Percentiles rank a stretch among this genome's conserved stretches.
These are phyloP conservation scores for Cladosporium sp. DNA, from an alignment of 2,329 filamentous ascomycete species.

Conservation along the genomic window DNA sequence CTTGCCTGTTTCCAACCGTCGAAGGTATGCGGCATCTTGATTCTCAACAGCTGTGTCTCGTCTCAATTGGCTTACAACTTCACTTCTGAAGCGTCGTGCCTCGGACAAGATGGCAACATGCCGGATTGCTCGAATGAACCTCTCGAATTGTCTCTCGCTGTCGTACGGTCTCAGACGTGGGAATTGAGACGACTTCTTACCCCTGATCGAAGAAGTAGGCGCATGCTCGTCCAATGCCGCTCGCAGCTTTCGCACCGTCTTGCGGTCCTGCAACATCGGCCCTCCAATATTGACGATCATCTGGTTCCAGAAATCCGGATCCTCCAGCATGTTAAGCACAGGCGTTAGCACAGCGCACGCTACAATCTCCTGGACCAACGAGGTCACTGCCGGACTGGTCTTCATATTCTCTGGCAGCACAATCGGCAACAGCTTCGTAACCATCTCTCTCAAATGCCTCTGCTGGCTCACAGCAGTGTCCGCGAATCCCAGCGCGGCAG, in stretches of 20 bases:
- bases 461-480: constrained; percentile 84
- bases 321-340: constrained; percentile 71
- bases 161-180: constrained; percentile 78
- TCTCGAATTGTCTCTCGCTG: constrained; percentile 88
- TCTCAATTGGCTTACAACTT: constrained; percentile 87
- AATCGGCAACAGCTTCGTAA: constrained; percentile 66
- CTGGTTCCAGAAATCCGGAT: constrained; percentile 97
- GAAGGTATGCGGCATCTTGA: constrained; percentile 80
- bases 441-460: constrained; percentile 76
- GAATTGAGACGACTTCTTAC: constrained; percentile 51
- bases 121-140: constrained; percentile 84
- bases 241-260: constrained; percentile 85
- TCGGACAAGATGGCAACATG: constrained; percentile 90
- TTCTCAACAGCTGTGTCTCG: constrained; percentile 73
- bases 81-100: constrained; percentile 84
- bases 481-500: constrained; percentile 75
- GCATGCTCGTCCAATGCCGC: constrained; percentile 93
- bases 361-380: constrained; percentile 84
- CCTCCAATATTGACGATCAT: constrained; percentile 77
- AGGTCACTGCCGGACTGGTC: constrained; percentile 74
- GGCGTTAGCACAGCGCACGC: constrained; percentile 86
- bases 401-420: constrained; percentile 71
- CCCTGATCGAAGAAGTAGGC: constrained; percentile 62
- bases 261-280: constrained; percentile 84
- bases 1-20: constrained; percentile 88